These are phyloP conservation scores for Stygiomarasmius scandens DNA, from an alignment of 1,284 basidiomycete species.

Conservation along the genomic window DNA sequence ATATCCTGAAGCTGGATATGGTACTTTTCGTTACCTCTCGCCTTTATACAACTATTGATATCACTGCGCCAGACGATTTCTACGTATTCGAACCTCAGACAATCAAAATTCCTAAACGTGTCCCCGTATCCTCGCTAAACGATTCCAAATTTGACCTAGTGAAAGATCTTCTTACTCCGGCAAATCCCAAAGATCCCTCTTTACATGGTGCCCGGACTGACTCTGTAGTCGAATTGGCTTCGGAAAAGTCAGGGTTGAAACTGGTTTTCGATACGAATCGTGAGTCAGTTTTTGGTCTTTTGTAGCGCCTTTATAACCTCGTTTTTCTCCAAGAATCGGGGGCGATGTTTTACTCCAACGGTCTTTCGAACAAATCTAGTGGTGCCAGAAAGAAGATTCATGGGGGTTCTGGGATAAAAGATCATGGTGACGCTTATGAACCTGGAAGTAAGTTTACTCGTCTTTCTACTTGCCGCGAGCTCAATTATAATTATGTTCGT, in stretches of 20 bases:
- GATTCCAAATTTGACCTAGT: conserved; percentile 46
- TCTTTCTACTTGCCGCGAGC: conserved; percentile 1
- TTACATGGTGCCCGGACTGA: conserved; percentile 32
- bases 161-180: conserved; percentile 46
- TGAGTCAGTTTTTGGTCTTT: conserved; percentile 50
- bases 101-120: conserved; percentile 38
- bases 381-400: conserved; percentile 73
- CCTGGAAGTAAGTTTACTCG: conserved; percentile 48
- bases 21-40: conserved; percentile 34
- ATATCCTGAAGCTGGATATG: conserved; percentile 62
- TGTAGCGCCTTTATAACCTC: not conserved
- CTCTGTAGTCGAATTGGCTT: conserved; percentile 55
- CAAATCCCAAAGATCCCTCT: conserved; percentile 20
- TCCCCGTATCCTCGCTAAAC: conserved; percentile 37
- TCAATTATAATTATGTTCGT: not conserved
- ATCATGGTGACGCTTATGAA: conserved; percentile 61
- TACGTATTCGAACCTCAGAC: conserved; percentile 52
- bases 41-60: not conserved
- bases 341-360: conserved; percentile 74
- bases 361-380: conserved; percentile 44
- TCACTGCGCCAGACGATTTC: conserved; percentile 56
- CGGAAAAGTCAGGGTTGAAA: conserved; percentile 60
- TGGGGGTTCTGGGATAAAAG: conserved; percentile 65
- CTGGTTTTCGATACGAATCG: conserved; percentile 71
- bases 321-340: conserved; percentile 54